Evolutionary conservation across 106 monocot genomes (phyloP).

Genomic region (Phalaenopsis equestris): DNA sequence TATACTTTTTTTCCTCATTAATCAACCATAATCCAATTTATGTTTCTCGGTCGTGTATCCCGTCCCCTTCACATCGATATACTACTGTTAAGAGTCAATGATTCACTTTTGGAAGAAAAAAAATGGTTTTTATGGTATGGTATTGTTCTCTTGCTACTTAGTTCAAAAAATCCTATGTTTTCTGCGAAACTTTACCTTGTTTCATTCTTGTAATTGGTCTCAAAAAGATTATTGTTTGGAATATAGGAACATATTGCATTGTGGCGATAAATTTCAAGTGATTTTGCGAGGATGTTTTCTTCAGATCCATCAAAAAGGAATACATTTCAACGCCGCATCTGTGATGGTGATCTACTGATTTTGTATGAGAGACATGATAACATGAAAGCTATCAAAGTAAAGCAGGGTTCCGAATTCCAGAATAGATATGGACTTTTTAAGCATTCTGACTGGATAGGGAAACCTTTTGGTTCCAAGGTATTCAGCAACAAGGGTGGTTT

Average conservation of each 20-base stretch:
- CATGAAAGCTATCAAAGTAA: conserved; percentile 67
- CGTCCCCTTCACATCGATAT: neutral
- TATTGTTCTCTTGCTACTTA: neutral
- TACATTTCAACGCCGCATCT: conserved; percentile 41
- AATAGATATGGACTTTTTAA: conserved; percentile 88
- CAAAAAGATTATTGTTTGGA: neutral
- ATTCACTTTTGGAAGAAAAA: neutral
- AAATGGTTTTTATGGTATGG: neutral
- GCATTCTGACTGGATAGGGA: conserved; percentile 92
- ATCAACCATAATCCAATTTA: too few relatives aligned
- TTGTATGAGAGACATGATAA: conserved; percentile 84
- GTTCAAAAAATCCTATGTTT: neutral
- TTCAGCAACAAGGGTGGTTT: conserved; percentile 64
- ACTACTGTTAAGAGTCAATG: neutral
- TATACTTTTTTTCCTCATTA: too few relatives aligned
- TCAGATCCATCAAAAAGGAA: conserved; percentile 30
- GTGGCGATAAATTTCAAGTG: neutral
- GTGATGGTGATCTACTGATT: conserved; percentile 71
- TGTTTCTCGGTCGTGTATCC: too few relatives aligned
- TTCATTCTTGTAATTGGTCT: neutral
- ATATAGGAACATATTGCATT: neutral
- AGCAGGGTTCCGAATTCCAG: conserved; percentile 43
- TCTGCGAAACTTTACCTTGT: neutral
- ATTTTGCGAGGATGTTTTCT: conserved; percentile 18
- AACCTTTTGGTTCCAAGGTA: conserved; percentile 71